A percentile compares a stretch with the other conserved stretches of the same genome.
Conservation (phyloP, 176 grass and related monocot genomes). For the Musa acuminata region DNA sequence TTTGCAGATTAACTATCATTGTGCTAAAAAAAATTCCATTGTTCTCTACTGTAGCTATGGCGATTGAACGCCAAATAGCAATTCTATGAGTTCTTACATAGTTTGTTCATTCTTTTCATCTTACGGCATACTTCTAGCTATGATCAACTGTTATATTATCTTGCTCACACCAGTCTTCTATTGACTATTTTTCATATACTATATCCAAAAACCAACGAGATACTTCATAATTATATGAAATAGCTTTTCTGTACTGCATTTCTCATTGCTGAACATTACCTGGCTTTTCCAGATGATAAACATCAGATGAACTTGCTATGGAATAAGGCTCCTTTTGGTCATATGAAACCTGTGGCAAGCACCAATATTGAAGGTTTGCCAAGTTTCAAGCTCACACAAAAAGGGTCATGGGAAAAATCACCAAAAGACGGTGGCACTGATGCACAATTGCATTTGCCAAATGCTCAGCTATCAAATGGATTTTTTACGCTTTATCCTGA, state of each 20-base stretch:
- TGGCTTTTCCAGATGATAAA: constrained; percentile 53
- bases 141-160: too few species aligned
- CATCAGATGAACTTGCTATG: constrained; percentile 53
- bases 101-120: background rate
- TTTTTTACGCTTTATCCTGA: constrained; percentile 13
- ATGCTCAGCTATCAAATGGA: constrained; percentile 7
- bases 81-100: background rate
- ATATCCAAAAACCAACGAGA: background rate
- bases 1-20: too few species aligned
- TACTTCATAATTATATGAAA: background rate
- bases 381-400: constrained; percentile 56
- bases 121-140: background rate
- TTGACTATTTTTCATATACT: background rate
- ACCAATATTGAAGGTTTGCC: constrained; percentile 48
- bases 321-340: constrained; percentile 44
- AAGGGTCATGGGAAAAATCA: constrained; percentile 32
- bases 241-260: background rate
- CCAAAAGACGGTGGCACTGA: constrained; percentile 33
- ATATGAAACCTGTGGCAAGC: constrained; percentile 41
- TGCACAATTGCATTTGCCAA: constrained; percentile 32
- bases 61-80: too few species aligned
- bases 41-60: too few species aligned
- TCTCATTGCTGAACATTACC: constrained; percentile 5
- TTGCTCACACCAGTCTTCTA: background rate
- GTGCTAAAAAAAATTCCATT: too few species aligned